phyloP scores from a whole-genome alignment of 2,329 filamentous ascomycete species.

The Cladosporium sp. region DNA sequence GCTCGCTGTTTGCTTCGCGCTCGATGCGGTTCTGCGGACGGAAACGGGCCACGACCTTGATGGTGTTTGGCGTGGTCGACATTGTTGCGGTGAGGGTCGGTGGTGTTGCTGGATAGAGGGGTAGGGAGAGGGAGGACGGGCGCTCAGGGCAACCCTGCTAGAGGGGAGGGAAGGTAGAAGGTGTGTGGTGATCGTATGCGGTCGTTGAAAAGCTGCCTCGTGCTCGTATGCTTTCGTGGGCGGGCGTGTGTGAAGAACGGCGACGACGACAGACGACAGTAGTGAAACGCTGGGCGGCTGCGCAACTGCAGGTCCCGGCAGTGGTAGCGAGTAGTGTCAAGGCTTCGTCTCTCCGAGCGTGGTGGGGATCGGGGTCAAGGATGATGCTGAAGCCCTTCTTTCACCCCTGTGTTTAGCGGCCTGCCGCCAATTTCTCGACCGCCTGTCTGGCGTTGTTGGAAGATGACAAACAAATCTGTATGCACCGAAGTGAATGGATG shows the following conservation, averaged over 20 bases:
- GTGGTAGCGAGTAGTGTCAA: no score
- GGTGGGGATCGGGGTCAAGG: not conserved
- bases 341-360: no score
- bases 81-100: conserved; percentile 17
- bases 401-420: not conserved
- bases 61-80: conserved; percentile 30
- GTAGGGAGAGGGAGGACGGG: not conserved
- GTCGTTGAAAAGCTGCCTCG: not conserved
- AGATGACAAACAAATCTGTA: not conserved
- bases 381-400: not conserved
- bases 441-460: not conserved
- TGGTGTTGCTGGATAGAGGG: not conserved
- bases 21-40: conserved; percentile 95
- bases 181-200: not conserved
- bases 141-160: conserved; percentile 16
- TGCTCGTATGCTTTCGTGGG: not conserved
- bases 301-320: not conserved
- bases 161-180: not conserved
- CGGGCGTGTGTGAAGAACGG: not conserved
- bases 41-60: conserved; percentile 89
- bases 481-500: not conserved
- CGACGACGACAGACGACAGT: no score
- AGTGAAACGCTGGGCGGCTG: not conserved
- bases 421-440: not conserved
- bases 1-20: conserved; percentile 81